A percentile compares a stretch with the other conserved stretches of the same genome.
Conservation (phyloP, 768 basidiomycete genomes). For the Termitomyces sp. region DNA sequence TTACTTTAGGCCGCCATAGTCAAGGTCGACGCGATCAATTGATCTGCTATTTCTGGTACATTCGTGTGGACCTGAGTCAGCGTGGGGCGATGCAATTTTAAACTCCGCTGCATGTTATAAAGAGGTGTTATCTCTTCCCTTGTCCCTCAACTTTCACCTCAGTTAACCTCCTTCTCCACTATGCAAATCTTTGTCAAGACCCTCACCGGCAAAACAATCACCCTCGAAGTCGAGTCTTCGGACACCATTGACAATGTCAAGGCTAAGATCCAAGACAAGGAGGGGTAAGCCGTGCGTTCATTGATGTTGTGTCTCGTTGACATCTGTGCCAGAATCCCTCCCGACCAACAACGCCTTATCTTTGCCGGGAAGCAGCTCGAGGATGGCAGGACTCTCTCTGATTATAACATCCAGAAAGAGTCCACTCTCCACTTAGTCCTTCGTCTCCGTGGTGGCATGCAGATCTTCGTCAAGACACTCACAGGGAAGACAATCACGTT, state of each 20-base stretch:
- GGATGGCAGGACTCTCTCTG: conserved; percentile 73
- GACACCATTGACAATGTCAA: conserved; percentile 73
- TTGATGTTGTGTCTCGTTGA: conserved; percentile 6
- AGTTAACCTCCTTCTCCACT: conserved; percentile 14
- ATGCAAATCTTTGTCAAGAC: conserved; percentile 55
- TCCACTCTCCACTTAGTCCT: conserved; percentile 57
- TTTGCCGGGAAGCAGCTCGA: conserved; percentile 85
- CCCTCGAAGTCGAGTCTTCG: conserved; percentile 70
- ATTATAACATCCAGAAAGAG: conserved; percentile 70
- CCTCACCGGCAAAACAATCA: conserved; percentile 76
- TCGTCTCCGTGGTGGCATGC: conserved; percentile 57
- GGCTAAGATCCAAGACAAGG: conserved; percentile 89
- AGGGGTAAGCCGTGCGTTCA: conserved; percentile 48
- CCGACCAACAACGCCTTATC: conserved; percentile 77
- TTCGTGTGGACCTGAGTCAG: conserved; percentile 15
- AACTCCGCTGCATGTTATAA: conserved; percentile 39
- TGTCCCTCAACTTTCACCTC: background rate
- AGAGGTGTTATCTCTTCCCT: conserved; percentile 4
- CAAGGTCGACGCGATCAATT: too few species aligned
- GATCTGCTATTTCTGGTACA: conserved; percentile 45
- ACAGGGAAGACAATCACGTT: conserved; percentile 92
- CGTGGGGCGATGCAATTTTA: conserved; percentile 32
- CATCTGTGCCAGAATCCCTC: conserved; percentile 52
- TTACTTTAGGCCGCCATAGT: too few species aligned
- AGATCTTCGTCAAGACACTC: conserved; percentile 87